Evolutionary conservation across 2,329 filamentous ascomycete genomes (phyloP), one percentile per base, ranked within the genome.

Genomic region (Scedosporium aurantiacum): DNA sequence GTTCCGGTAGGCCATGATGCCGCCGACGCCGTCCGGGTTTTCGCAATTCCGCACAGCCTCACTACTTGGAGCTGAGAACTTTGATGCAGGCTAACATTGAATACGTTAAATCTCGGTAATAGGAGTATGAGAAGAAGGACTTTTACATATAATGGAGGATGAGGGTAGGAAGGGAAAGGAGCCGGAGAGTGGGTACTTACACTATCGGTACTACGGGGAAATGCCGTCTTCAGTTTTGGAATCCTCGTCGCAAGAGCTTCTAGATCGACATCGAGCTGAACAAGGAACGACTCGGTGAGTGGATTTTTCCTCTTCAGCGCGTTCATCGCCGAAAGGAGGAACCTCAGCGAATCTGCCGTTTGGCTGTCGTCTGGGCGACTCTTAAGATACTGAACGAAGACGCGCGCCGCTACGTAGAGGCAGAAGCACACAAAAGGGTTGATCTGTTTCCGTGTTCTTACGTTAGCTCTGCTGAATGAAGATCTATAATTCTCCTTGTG

Each of bases 341-440:
- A 97, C 61, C 92, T 87, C n/a, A 97, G 76, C 0, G 91, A 92
- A 61, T 93, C 88, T 18, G 79, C 84, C 65, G 84, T 89, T 72
- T 85, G 89, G 69, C 80, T 84, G 72, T 97, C 93, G 32, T 93
- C 87, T 0, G 92, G 91, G n/a, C 88, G 82, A 62, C 89, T 94
- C 73, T 96, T 97, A n/a, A 97, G 80, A 69, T 95, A 97, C 71
- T 97, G 93, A 6, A 97, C 88, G 69, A 97, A 97, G 0, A 97
- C 93, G 59, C 94, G 84, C 23, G 93, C 90, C 10, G 93, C 89
- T n/a, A 97, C 92, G 68, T 97, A 97, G 52, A 99, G 82, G 70
- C 91, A 96, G 73, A 97, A 97, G 0, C 91, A 91, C 67, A 96
- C 88, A 71, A 97, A 97, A 0, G 93, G 91, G 66, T 97, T 96